Conservation (phyloP, 306 rosid genomes). For the Betula pendula region DNA sequence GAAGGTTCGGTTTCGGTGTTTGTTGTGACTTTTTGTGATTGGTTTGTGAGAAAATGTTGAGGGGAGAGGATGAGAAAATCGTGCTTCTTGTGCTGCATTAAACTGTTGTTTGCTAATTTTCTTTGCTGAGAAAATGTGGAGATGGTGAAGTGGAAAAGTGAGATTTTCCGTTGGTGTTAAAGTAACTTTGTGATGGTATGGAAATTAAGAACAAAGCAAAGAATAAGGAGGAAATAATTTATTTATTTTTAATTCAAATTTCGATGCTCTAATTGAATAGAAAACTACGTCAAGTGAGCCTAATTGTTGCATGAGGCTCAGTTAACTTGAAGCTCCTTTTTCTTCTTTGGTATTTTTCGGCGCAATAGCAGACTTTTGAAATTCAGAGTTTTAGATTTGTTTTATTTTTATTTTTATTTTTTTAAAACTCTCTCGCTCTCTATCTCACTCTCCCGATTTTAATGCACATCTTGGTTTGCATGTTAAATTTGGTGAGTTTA, state of each 20-base stretch:
- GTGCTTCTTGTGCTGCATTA: background rate
- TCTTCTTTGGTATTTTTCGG: background rate
- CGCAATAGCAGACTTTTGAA: background rate
- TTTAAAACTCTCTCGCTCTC: background rate
- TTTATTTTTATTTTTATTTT: background rate
- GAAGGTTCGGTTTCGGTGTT: slow-evolving; percentile 33
- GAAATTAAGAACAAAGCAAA: background rate
- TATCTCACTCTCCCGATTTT: no score
- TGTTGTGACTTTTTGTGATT: background rate
- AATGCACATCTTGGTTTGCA: background rate
- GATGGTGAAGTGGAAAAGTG: background rate
- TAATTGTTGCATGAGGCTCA: background rate
- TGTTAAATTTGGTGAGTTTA: background rate
- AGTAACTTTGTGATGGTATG: background rate
- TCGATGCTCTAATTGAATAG: background rate
- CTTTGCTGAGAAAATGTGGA: background rate
- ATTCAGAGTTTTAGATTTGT: background rate
- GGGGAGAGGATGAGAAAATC: background rate
- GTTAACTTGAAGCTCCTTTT: no score
- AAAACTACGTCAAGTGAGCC: background rate
- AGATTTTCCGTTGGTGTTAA: background rate
- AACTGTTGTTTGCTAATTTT: background rate
- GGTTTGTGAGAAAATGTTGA: background rate
- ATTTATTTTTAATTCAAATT: no score
- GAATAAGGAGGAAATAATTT: no score